Evolutionary conservation across 2,329 filamentous ascomycete species (phyloP).

Genomic region (Didymella pinodella): DNA sequence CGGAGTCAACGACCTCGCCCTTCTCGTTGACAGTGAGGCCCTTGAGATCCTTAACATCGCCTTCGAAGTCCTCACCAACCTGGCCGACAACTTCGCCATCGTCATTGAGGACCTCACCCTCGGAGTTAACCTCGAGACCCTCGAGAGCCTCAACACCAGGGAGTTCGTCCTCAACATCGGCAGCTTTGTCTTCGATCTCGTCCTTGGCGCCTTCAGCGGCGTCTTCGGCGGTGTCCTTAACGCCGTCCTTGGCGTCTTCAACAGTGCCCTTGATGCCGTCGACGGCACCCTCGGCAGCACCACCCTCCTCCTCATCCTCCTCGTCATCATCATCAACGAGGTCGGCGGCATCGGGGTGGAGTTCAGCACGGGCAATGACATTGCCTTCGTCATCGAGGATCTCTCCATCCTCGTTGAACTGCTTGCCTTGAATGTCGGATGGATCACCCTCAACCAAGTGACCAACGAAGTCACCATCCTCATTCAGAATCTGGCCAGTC

Average conservation of each 20-base stretch:
- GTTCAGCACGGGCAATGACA: slow-evolving; percentile 61
- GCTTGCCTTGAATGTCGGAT: slow-evolving; percentile 57
- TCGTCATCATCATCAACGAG: slow-evolving; percentile 42
- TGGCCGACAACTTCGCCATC: slow-evolving; percentile 60
- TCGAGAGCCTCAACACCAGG: slow-evolving; percentile 61
- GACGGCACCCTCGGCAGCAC: slow-evolving; percentile 29
- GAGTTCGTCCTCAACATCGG: slow-evolving; percentile 58
- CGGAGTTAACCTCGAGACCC: slow-evolving; percentile 60
- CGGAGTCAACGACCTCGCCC: slow-evolving; percentile 60
- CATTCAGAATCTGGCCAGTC: slow-evolving; percentile 59
- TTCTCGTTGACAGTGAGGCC: slow-evolving; percentile 61
- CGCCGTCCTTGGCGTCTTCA: slow-evolving; percentile 19
- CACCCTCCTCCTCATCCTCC: slow-evolving; percentile 40
- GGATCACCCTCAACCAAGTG: slow-evolving; percentile 59
- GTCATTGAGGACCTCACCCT: slow-evolving; percentile 59
- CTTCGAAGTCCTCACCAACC: slow-evolving; percentile 55
- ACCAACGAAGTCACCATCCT: slow-evolving; percentile 60
- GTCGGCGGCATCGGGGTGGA: slow-evolving; percentile 57
- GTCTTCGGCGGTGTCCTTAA: slow-evolving; percentile 36
- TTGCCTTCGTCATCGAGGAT: slow-evolving; percentile 64
- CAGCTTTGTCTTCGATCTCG: slow-evolving; percentile 41
- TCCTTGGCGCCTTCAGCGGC: slow-evolving; percentile 41
- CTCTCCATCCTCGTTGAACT: slow-evolving; percentile 62
- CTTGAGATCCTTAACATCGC: slow-evolving; percentile 54
- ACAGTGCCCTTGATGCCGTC: slow-evolving; percentile 36